Evolutionary conservation across 2,329 filamentous ascomycete species (phyloP).

Genomic region (Sclerotinia subarctica): DNA sequence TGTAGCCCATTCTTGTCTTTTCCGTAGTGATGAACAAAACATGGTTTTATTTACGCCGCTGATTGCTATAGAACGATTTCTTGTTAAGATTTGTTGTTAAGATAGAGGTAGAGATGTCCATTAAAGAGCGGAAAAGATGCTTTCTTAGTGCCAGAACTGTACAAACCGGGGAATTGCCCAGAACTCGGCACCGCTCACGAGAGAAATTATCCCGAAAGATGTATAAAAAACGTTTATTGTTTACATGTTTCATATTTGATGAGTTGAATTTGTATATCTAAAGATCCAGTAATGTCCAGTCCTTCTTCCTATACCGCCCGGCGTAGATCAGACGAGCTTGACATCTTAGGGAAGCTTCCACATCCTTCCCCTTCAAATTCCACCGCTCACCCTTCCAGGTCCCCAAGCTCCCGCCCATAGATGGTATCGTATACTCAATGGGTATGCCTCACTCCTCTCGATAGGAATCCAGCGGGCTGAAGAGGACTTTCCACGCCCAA

Average conservation of each 20-base stretch:
- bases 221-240: neutral
- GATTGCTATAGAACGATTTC: neutral
- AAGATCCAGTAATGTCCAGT: neutral
- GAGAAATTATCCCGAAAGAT: neutral
- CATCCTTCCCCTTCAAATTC: too few relatives aligned
- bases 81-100: neutral
- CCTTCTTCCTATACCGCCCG: neutral
- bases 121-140: too few relatives aligned
- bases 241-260: neutral
- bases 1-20: slow-evolving; percentile 34
- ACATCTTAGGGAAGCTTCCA: neutral
- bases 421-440: neutral
- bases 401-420: neutral
- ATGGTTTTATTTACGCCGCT: slow-evolving; percentile 21
- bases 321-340: neutral
- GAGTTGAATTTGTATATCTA: neutral
- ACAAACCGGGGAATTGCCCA: neutral
- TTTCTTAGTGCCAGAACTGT: neutral
- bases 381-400: neutral
- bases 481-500: neutral
- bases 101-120: neutral
- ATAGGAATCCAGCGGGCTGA: neutral
- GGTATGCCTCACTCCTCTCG: neutral
- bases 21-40: slow-evolving; percentile 38
- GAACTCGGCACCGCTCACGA: neutral